Conservation (phyloP, 192 early-diverging fungal genomes). For the Piromyces finnis region DNA sequence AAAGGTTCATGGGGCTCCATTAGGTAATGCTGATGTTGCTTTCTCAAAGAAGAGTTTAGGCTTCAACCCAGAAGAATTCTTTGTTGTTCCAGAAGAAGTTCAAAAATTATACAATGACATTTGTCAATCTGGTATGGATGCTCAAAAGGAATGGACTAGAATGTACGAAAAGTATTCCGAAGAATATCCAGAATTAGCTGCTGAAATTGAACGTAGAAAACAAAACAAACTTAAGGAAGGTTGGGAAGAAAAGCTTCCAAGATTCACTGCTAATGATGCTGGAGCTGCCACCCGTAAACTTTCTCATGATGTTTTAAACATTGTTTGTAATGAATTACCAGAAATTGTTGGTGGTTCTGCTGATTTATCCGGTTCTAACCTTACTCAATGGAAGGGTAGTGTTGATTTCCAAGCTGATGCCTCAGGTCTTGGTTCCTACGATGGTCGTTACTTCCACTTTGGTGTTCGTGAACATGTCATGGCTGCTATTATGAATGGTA, state of each 20-base stretch:
- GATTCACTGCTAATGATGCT: constrained; percentile 59
- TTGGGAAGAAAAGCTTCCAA: constrained; percentile 54
- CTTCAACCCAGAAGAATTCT: constrained; percentile 47
- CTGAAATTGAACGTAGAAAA: constrained; percentile 45
- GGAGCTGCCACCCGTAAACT: constrained; percentile 72
- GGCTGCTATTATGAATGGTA: constrained; percentile 82
- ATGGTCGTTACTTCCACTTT: constrained; percentile 78
- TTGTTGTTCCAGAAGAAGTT: constrained; percentile 6
- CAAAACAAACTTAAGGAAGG: constrained; percentile 47
- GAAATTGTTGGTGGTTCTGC: constrained; percentile 90
- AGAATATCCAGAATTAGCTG: constrained; percentile 46
- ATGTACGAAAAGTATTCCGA: constrained; percentile 48
- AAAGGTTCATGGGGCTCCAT: constrained; percentile 81
- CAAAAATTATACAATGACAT: constrained; percentile 24
- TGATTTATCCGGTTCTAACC: constrained; percentile 89
- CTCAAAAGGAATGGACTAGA: constrained; percentile 54
- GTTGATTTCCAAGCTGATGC: constrained; percentile 71
- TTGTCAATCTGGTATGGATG: constrained; percentile 31
- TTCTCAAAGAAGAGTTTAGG: constrained; percentile 67
- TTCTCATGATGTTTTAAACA: constrained; percentile 67
- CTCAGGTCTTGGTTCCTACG: constrained; percentile 56
- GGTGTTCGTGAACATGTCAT: constrained; percentile 98
- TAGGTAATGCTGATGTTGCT: constrained; percentile 59
- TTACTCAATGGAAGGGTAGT: constrained; percentile 88
- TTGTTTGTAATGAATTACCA: constrained; percentile 57